Percentiles rank a stretch among this genome's conserved stretches.
Evolutionary conservation across 768 basidiomycete genomes (phyloP).

Genomic region (Boletus subparvulus): DNA sequence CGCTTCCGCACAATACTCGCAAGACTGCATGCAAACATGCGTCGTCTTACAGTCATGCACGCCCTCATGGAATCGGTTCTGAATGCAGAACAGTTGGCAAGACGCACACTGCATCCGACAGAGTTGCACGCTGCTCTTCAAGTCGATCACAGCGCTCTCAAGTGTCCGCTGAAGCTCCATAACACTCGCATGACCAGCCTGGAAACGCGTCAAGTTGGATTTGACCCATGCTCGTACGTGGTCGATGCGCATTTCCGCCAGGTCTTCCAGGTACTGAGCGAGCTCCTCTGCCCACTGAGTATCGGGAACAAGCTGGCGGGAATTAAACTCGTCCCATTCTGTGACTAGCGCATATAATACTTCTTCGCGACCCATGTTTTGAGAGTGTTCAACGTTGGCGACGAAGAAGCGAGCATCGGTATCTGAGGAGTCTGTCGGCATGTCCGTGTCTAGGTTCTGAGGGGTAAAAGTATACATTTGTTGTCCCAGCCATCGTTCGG

Average conservation of each 20-base stretch:
- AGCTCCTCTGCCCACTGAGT: constrained; percentile 43
- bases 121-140: constrained; percentile 50
- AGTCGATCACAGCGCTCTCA: constrained; percentile 42
- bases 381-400: constrained; percentile 9
- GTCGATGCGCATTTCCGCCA: constrained; percentile 45
- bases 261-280: constrained; percentile 37
- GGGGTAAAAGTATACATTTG: not conserved
- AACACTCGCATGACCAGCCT: constrained; percentile 43
- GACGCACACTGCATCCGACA: constrained; percentile 47
- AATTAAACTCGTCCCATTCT: constrained; percentile 32
- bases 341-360: constrained; percentile 15
- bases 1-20: constrained; percentile 41
- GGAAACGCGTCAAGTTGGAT: constrained; percentile 50
- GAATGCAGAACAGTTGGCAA: constrained; percentile 53
- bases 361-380: constrained; percentile 13
- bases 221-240: constrained; percentile 53
- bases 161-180: constrained; percentile 44
- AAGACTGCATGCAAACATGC: constrained; percentile 45
- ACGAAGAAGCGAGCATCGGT: constrained; percentile 38
- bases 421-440: constrained; percentile 38
- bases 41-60: constrained; percentile 50
- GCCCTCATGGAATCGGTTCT: constrained; percentile 44
- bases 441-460: constrained; percentile 57
- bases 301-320: constrained; percentile 40
- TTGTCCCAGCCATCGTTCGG: not conserved